Base-by-base conservation (phyloP, 306 rosid species). In the Lupinus albus region DNA sequence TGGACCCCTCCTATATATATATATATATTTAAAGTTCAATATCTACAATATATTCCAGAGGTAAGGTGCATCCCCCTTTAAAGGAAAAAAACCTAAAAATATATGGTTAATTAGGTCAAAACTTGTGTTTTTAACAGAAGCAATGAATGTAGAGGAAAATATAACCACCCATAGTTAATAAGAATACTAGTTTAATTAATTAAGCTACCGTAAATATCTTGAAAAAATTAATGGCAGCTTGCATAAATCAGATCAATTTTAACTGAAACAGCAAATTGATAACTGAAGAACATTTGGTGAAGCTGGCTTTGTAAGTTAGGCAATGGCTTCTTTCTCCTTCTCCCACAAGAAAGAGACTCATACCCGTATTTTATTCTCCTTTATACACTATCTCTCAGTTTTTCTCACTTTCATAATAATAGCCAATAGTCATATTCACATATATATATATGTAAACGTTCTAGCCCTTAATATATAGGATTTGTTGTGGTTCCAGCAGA, bases 291-390 rank as follows among this genome's bases (percentile, higher is more conserved):
- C 10, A 28, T 13, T 46, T 42, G 11, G 28, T 58, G 50, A n/a
- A 58, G 35, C 12, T 8, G 10, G 45, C n/a, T 58, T 3, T 2
- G 5, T 47, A 32, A 66, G 49, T 66, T 39, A 28, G 25, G 46
- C 20, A 46, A 42, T 44, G 33, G 20, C 65, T 60, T n/a, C 68
- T 65, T 73, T 61, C 60, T 44, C 45, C 60, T 75, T 69, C 85
- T 72, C 55, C 77, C 75, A 72, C 70, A 78, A 52, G 73, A 75
- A 45, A 78, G 71, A 71, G 73, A 62, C 50, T 66, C 63, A 49
- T 46, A 6, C 18, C 66, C 53, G 30, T 58, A 13, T 55, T 63
- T 16, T 25, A 25, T 74, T 59, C 71, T 52, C 35, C 42, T 13
- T 13, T 46, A 8, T 33, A 0, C 6, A 1, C 49, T 25, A 25